Evolutionary conservation across 306 rosid species (phyloP), one percentile per base, ranked within the genome.

Genomic region (Sechiopsis laciniata): DNA sequence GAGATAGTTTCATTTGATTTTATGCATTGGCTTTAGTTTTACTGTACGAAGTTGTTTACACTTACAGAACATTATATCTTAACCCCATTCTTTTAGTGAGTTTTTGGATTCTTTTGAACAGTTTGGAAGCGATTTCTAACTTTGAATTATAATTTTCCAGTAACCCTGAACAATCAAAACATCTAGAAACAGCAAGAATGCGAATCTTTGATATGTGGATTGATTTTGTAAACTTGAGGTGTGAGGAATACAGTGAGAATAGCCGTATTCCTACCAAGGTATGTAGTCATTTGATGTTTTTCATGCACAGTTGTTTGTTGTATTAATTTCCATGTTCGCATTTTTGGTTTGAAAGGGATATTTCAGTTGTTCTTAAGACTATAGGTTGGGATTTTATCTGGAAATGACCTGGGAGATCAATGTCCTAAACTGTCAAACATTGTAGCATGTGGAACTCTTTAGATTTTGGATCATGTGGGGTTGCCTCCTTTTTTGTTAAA

Each of bases 161-260:
- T 74, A 94, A 94, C 66, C 98, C 98, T 10, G 98, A 90, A n/a
- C 97, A 90, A 78, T 94, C 97, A 51, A 94, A 90, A 82, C 97
- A 94, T 86, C 87, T 90, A 84, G 98, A 94, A 84, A 94, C 98
- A 26, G 97, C 97, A 14, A 87, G 97, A 82, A 94, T 94, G 97
- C 89, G 90, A 22, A 78, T 94, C 66, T 87, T 85, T 79, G 94
- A 89, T 80, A 77, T 79, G 5, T 90, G 96, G 97, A 84, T 94
- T 79, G 98, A 94, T 86, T 94, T 94, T 83, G 98, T 90, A 63
- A 94, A 94, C 84, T 81, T 90, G 48, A 77, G 95, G 73, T 86
- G 97, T 67, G 98, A 90, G 80, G 98, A 90, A 78, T 94, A 90
- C 56, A 54, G 90, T 35, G 96, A 94, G 68, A 79, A 87, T 78